Base-by-base conservation (phyloP, 139 green algal genomes). In the Chlorella sorokiniana region DNA sequence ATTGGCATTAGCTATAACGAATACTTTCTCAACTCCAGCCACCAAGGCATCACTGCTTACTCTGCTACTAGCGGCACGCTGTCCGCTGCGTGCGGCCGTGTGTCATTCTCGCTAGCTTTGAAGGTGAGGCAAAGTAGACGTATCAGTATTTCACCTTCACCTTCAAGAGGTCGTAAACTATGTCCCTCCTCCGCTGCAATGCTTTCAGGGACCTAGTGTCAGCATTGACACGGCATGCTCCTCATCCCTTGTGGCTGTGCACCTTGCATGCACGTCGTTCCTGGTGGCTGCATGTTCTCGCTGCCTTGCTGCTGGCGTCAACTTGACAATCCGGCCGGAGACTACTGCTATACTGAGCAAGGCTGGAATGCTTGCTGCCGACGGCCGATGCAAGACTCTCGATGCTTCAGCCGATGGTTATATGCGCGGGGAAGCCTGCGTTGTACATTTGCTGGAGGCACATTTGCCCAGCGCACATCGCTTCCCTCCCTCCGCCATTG, bases 311-410 rank as follows among this genome's bases (percentile, higher is more conserved):
- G 92, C 84, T 51, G 93, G 93, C 10, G 89, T 93, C 41, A 90
- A 91, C 33, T 48, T 96, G 18, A 71, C 95, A 25, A 84, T 96
- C 0, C 90, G 88, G 23, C 89, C 91, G 4, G 88, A 91, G 44
- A 87, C 93, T 8, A 95, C 90, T 3, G 81, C 82, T 42, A 94
- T 96, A 89, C 93, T 96, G 79, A 87, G 95, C 84, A 91, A 86
- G 78, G 91, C 90, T 23, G 90, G 91, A 45, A 96, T 96, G 93
- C 83, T 97, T 38, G 81, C 92, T 0, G n/a, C 82, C 6, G 94
- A 97, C 63, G 94, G 94, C 35, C 91, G 93, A 42, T 97, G 94
- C 83, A 96, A 97, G 86, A 93, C 94, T 0, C 79, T 97, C 51
- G 92, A 97, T 67, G 89, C 84, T 9, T 41, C 84, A 31, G 94